Conservation (phyloP, 768 basidiomycete species). For the Boletus fagicola region DNA sequence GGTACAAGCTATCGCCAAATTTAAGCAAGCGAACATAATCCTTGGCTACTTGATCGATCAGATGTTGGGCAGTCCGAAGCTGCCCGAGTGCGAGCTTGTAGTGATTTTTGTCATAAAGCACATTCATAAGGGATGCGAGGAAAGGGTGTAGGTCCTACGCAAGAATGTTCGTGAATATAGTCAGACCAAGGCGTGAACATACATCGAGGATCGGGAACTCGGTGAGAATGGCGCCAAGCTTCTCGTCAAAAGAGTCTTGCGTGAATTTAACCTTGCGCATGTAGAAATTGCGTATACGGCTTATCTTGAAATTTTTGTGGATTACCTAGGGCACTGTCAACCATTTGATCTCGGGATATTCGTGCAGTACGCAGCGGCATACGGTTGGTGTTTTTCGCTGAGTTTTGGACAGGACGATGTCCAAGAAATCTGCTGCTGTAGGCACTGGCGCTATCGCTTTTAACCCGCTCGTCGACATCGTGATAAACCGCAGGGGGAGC, state of each 20-base stretch:
- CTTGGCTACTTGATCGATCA: slow-evolving; percentile 96
- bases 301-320: slow-evolving; percentile 99
- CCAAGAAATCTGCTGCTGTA: slow-evolving; percentile 90
- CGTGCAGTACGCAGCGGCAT: slow-evolving; percentile 3
- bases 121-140: slow-evolving; percentile 92
- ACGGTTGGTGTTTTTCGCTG: slow-evolving; percentile 98
- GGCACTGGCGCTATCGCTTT: slow-evolving; percentile 99
- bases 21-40: slow-evolving; percentile 96
- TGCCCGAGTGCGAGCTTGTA: slow-evolving; percentile 99
- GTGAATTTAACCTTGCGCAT: slow-evolving; percentile 99
- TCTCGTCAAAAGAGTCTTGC: slow-evolving; percentile 95
- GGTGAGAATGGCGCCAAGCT: slow-evolving; percentile 85
- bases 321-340: slow-evolving; percentile 61
- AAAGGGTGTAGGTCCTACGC: slow-evolving; percentile 90
- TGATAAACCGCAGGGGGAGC: slow-evolving; percentile 8
- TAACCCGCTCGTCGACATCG: slow-evolving; percentile 82
- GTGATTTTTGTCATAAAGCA: slow-evolving; percentile 99
- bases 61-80: slow-evolving; percentile 90
- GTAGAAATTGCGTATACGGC: slow-evolving; percentile 95
- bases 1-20: slow-evolving; percentile 96
- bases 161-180: slow-evolving; percentile 4
- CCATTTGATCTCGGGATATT: slow-evolving; percentile 1
- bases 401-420: slow-evolving; percentile 90
- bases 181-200: slow-evolving; percentile 33
- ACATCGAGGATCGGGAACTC: slow-evolving; percentile 99